phyloP scores from a whole-genome alignment of 106 monocot genomes.

The Phalaenopsis aphrodite region DNA sequence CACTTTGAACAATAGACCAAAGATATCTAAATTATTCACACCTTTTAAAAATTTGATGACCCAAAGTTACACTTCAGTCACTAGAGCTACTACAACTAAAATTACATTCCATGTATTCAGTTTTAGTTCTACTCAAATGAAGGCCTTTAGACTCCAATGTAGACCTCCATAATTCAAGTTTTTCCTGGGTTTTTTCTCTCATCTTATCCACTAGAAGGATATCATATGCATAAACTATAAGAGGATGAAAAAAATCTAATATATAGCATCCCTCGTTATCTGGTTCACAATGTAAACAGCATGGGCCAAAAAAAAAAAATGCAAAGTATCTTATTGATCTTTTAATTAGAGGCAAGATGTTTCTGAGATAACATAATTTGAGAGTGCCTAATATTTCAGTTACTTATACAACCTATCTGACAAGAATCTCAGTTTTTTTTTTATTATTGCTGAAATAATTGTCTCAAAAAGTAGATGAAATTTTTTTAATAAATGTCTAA shows the following conservation, averaged over 20 bases:
- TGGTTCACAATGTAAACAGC: too few species aligned
- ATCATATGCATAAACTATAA: background rate
- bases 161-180: too few species aligned
- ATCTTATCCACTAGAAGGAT: too few species aligned
- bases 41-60: too few species aligned
- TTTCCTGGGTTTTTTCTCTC: too few species aligned
- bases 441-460: background rate
- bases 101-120: too few species aligned
- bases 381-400: background rate
- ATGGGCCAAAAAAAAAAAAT: background rate
- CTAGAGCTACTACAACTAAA: too few species aligned
- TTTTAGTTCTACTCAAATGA: too few species aligned
- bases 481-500: background rate
- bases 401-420: background rate
- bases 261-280: background rate
- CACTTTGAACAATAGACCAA: too few species aligned
- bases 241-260: background rate
- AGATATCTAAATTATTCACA: too few species aligned
- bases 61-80: too few species aligned
- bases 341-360: background rate
- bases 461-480: background rate
- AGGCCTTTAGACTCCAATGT: too few species aligned
- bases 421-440: background rate
- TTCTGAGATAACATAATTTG: background rate
- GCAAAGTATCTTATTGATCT: background rate